A percentile compares a stretch with the other conserved stretches of the same genome.
phyloP scores from a whole-genome alignment of 2,329 filamentous ascomycete genomes.

The Penicillium nordicum region DNA sequence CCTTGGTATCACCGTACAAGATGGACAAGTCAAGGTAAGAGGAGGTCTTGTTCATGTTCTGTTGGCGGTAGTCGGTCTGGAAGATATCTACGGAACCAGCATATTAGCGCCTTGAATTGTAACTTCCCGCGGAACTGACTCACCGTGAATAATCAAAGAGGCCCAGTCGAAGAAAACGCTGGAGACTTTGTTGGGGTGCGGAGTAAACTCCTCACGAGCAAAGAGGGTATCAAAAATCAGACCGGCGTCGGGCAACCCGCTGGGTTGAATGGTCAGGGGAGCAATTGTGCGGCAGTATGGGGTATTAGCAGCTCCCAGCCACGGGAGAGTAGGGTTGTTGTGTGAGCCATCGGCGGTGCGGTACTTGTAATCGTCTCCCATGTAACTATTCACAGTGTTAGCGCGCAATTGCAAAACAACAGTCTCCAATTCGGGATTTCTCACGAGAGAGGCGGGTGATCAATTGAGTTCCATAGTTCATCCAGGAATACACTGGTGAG shows the following conservation, averaged over 20 bases:
- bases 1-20: constrained; percentile 61
- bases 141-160: constrained; percentile 68
- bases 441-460: constrained; percentile 68
- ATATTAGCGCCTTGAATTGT: background rate
- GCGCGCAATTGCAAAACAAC: background rate
- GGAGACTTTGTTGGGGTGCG: constrained; percentile 68
- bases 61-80: constrained; percentile 63
- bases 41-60: constrained; percentile 62
- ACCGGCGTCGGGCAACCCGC: constrained; percentile 64
- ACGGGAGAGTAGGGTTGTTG: constrained; percentile 66
- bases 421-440: constrained; percentile 1
- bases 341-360: constrained; percentile 67
- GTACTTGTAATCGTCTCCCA: constrained; percentile 59
- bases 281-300: constrained; percentile 64
- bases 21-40: constrained; percentile 70
- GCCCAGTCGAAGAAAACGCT: constrained; percentile 71
- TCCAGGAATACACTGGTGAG: constrained; percentile 67
- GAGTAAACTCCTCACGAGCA: constrained; percentile 42
- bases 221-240: constrained; percentile 47
- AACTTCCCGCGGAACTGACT: constrained; percentile 4
- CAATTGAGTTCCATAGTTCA: constrained; percentile 67
- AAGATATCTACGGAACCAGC: constrained; percentile 56
- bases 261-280: constrained; percentile 57
- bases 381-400: constrained; percentile 32
- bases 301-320: constrained; percentile 64